phyloP scores from a whole-genome alignment of 2,329 filamentous ascomycete species.

The Zalaria obscura region DNA sequence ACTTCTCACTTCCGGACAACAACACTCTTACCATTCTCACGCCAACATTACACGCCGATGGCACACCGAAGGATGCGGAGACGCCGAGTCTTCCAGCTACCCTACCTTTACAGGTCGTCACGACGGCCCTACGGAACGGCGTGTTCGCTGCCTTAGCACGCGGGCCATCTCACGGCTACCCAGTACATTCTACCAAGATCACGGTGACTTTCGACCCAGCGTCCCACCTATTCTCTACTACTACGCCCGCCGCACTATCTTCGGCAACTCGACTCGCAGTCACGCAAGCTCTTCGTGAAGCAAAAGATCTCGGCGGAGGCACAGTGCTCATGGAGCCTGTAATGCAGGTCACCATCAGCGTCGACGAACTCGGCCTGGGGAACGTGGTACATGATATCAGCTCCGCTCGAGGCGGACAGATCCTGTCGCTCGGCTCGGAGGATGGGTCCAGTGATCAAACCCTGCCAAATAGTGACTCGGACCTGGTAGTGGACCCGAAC shows the following conservation, averaged over 20 bases:
- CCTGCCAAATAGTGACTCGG: constrained; percentile 10
- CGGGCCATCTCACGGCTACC: constrained; percentile 67
- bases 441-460: constrained; percentile 8
- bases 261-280: constrained; percentile 56
- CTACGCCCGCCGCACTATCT: constrained; percentile 51
- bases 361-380: constrained; percentile 69
- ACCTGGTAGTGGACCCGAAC: constrained; percentile 47
- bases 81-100: constrained; percentile 39
- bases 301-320: constrained; percentile 33
- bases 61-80: constrained; percentile 24
- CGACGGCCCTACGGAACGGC: constrained; percentile 56
- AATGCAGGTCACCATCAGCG: constrained; percentile 77
- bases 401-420: constrained; percentile 56
- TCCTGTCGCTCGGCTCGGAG: constrained; percentile 54
- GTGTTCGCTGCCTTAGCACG: constrained; percentile 71
- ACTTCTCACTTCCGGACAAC: constrained; percentile 42
- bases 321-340: constrained; percentile 79
- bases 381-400: constrained; percentile 71
- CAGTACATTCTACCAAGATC: constrained; percentile 63
- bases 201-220: constrained; percentile 53
- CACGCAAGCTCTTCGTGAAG: constrained; percentile 51
- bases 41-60: constrained; percentile 30
- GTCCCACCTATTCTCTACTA: constrained; percentile 52
- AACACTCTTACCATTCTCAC: constrained; percentile 52
- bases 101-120: constrained; percentile 33